Evolutionary conservation across 805 yeast genomes (phyloP).

Genomic region (Peterozyma toletana): DNA sequence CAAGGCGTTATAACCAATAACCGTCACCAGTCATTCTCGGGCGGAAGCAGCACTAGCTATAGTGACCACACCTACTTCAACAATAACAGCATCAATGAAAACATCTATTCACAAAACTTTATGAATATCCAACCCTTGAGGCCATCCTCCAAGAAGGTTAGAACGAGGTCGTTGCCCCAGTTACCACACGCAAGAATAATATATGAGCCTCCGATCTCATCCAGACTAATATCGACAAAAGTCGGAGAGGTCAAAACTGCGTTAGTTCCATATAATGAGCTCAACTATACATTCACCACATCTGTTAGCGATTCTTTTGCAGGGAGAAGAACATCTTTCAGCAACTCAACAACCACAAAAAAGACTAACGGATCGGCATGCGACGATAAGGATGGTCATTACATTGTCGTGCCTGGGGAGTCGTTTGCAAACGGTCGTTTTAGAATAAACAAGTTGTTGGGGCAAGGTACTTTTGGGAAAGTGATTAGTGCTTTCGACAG

Average conservation of each 20-base stretch:
- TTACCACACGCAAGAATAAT: conserved; percentile 38
- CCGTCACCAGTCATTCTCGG: too few species aligned
- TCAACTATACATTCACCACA: conserved; percentile 19
- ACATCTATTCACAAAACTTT: too few species aligned
- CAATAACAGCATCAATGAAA: background rate
- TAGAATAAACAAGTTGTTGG: conserved; percentile 58
- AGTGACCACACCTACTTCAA: too few species aligned
- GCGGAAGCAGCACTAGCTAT: too few species aligned
- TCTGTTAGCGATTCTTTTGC: conserved; percentile 7
- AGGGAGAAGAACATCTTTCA: conserved; percentile 9
- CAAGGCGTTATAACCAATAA: too few species aligned
- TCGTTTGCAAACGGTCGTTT: conserved; percentile 68
- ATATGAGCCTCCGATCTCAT: conserved; percentile 25
- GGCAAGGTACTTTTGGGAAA: conserved; percentile 92
- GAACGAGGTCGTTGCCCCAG: conserved; percentile 50
- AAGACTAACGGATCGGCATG: conserved; percentile 20
- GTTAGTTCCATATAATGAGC: conserved; percentile 16
- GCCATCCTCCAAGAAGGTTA: conserved; percentile 25
- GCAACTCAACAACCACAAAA: conserved; percentile 7
- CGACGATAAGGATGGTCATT: conserved; percentile 72
- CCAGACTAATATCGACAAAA: conserved; percentile 26
- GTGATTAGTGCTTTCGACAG: conserved; percentile 80
- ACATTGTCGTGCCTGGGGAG: conserved; percentile 51
- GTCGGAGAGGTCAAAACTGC: conserved; percentile 35
- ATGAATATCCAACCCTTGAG: background rate